Conservation (phyloP, 2,329 filamentous ascomycete species). For the Escovopsis sp. region DNA sequence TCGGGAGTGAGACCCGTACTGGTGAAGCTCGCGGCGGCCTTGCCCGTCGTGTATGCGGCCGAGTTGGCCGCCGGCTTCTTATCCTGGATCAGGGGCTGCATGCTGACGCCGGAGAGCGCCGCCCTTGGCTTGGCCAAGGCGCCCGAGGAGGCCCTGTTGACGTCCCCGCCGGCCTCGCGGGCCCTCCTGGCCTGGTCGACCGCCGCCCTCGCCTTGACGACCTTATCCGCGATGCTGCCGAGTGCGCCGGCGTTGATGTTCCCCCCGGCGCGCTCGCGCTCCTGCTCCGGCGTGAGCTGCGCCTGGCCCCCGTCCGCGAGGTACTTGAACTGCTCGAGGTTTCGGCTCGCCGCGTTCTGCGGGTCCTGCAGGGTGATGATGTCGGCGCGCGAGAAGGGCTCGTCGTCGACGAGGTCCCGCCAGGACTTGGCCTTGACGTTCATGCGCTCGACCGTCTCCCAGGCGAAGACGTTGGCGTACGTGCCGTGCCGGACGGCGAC, state of each 20-base stretch:
- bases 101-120: slow-evolving; percentile 9
- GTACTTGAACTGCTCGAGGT: slow-evolving; percentile 80
- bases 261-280: slow-evolving; percentile 47
- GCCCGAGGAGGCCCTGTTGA: slow-evolving; percentile 34
- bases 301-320: slow-evolving; percentile 65
- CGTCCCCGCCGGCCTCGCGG: slow-evolving; percentile 42
- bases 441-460: slow-evolving; percentile 86
- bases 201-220: slow-evolving; percentile 79
- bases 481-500: slow-evolving; percentile 66
- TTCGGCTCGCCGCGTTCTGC: slow-evolving; percentile 68
- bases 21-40: slow-evolving; percentile 85
- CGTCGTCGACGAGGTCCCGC: slow-evolving; percentile 76
- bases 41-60: slow-evolving; percentile 77
- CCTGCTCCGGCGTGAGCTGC: slow-evolving; percentile 52
- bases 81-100: slow-evolving; percentile 30
- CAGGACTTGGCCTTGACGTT: slow-evolving; percentile 97
- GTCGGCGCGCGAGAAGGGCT: slow-evolving; percentile 74
- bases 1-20: slow-evolving; percentile 87
- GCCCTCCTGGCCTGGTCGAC: slow-evolving; percentile 80
- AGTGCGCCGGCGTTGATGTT: slow-evolving; percentile 68
- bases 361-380: slow-evolving; percentile 95
- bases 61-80: slow-evolving; percentile 64
- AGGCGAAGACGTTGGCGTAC: slow-evolving; percentile 91
- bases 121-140: slow-evolving; percentile 21
- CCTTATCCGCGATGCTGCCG: slow-evolving; percentile 65